A percentile compares a stretch with the other conserved stretches of the same genome.
phyloP scores from a whole-genome alignment of 169 alveolate species.

The Blepharisma undulans region DNA sequence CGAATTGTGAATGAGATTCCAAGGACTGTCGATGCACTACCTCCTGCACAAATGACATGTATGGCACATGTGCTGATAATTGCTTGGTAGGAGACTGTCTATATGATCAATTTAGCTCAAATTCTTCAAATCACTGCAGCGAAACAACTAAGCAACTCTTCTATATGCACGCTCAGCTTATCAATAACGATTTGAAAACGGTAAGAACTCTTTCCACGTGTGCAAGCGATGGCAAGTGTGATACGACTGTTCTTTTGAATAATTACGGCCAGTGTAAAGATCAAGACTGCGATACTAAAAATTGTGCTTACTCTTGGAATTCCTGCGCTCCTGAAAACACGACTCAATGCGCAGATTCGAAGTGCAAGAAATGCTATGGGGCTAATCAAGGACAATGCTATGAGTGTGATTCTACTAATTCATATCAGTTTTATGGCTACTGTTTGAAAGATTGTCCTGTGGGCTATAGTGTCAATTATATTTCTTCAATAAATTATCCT shows the following conservation, averaged over 20 bases:
- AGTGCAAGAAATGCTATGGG: not conserved
- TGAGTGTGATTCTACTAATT: not conserved
- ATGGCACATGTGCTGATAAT: not conserved
- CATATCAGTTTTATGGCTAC: not conserved
- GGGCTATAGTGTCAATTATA: not conserved
- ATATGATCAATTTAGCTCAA: not conserved
- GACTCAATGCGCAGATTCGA: not conserved
- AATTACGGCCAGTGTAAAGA: not conserved
- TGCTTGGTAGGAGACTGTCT: not conserved
- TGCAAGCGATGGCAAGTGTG: not conserved
- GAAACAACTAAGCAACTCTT: not conserved
- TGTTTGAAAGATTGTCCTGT: not conserved
- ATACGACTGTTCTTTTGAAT: not conserved
- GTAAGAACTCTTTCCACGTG: not conserved
- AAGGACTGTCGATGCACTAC: not conserved
- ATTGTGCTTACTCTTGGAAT: not conserved
- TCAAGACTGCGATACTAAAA: not conserved
- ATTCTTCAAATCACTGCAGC: not conserved
- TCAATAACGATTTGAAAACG: not conserved
- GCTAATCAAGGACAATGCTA: not conserved
- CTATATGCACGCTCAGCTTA: not conserved
- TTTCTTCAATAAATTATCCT: not conserved
- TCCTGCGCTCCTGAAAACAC: not conserved
- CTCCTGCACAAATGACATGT: not conserved
- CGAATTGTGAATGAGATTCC: not conserved